Evolutionary conservation across 768 basidiomycete genomes (phyloP).

Genomic region (Butyriboletus loyo): DNA sequence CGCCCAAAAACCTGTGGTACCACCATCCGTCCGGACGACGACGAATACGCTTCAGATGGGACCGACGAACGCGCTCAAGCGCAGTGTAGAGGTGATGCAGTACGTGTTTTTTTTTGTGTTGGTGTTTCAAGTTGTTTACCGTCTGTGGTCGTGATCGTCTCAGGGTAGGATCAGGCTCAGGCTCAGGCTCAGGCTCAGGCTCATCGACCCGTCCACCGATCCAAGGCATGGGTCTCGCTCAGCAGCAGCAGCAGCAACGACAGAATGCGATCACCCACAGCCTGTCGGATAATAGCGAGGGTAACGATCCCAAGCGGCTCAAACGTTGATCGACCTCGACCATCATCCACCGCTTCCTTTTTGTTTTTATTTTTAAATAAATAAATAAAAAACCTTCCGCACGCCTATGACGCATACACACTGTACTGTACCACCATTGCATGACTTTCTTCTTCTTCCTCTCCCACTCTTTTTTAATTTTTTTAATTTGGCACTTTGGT

Average conservation of each 20-base stretch:
- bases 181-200: conserved; percentile 17
- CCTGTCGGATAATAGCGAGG: conserved; percentile 27
- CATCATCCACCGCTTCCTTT: background rate
- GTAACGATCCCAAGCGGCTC: conserved; percentile 39
- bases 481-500: background rate
- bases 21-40: conserved; percentile 8
- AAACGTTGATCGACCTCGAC: conserved; percentile 29
- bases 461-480: no score
- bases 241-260: conserved; percentile 32
- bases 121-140: background rate
- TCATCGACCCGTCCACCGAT: conserved; percentile 21
- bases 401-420: background rate
- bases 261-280: conserved; percentile 11
- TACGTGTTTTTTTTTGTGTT: conserved; percentile 12
- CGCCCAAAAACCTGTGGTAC: background rate
- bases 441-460: background rate
- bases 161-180: conserved; percentile 18
- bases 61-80: conserved; percentile 26
- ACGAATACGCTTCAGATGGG: conserved; percentile 2
- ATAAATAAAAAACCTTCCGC: no score
- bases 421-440: background rate
- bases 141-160: background rate
- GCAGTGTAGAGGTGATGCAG: conserved; percentile 34
- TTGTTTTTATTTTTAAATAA: no score
- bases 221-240: conserved; percentile 40